These are phyloP conservation scores for Acmispon strigosus DNA, from an alignment of 306 rosid genomes.

Conservation along the genomic window DNA sequence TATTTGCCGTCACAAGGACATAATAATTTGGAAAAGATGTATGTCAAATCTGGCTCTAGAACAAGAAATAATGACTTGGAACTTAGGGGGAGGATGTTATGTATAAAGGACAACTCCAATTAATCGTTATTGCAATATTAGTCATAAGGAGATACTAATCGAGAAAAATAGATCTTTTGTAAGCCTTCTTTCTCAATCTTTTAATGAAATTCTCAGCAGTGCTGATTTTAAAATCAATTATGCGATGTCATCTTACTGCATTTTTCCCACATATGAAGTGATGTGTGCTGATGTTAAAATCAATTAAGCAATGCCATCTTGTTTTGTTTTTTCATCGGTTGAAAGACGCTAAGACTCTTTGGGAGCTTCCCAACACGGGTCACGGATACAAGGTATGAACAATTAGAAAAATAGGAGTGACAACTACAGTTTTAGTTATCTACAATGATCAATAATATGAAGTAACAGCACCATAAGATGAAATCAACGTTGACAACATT, in stretches of 20 bases:
- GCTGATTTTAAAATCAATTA: too few relatives aligned
- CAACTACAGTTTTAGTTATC: constrained; percentile 7
- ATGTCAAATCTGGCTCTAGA: background rate
- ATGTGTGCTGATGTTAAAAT: background rate
- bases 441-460: constrained; percentile 14
- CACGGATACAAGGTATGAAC: background rate
- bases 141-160: too few relatives aligned
- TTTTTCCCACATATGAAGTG: background rate
- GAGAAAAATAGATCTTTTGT: too few relatives aligned
- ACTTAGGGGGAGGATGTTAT: too few relatives aligned
- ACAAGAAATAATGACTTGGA: background rate
- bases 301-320: background rate
- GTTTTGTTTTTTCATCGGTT: too few relatives aligned
- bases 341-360: background rate
- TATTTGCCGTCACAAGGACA: background rate
- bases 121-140: too few relatives aligned
- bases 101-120: too few relatives aligned
- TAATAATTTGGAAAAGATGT: background rate
- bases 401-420: background rate
- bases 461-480: constrained; percentile 1
- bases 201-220: too few relatives aligned
- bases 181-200: too few relatives aligned
- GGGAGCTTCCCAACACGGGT: background rate
- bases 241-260: too few relatives aligned
- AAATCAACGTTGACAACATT: constrained; percentile 11